Evolutionary conservation across 495 filamentous ascomycete species (phyloP), one percentile per base, ranked within the genome.

Genomic region (Penicillium diatomitis): DNA sequence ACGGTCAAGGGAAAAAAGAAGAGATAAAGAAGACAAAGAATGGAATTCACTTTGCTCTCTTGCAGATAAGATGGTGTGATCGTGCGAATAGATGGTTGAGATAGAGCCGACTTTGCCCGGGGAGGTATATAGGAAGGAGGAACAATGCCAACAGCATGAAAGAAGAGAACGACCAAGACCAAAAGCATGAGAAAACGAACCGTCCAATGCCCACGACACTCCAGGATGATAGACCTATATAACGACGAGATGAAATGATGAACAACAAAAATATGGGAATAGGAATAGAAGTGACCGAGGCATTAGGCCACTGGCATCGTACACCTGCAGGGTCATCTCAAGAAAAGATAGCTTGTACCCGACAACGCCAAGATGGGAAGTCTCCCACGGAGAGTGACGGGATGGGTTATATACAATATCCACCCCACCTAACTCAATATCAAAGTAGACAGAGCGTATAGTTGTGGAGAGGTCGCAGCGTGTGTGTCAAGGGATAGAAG

Each of bases 161-260:
- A 46, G 51, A 57, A 52, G 30, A 45, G 38, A 39, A 20, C 20
- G 20, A 20, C 20, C 20, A 20, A 20, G 20, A 20, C 20, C 20
- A 20, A 20, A 20, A 20, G 20, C 20, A 20, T 20, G 20, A 20
- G 20, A 20, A 20, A 62, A 47, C 52, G 57, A 51, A 51, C 62
- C 63, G 49, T 51, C 57, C 67, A 58, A 62, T 65, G 56, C 58
- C 67, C 53, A 59, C 52, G 64, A 56, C 64, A 65, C 68, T 69
- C 68, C 68, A 48, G 63, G 50, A 20, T 20, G 20, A 20, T 20
- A 20, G 20, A 20, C 20, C 20, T 20, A 20, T 20, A 20, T 20
- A 20, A 20, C 54, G 58, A 49, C 53, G 60, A 51, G 54, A 49
- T 52, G 47, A 56, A 44, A 20, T 20, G 43, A 43, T 47, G 32